phyloP scores from a whole-genome alignment of 352 stramenopile species.

The Phytopythium sindhum region DNA sequence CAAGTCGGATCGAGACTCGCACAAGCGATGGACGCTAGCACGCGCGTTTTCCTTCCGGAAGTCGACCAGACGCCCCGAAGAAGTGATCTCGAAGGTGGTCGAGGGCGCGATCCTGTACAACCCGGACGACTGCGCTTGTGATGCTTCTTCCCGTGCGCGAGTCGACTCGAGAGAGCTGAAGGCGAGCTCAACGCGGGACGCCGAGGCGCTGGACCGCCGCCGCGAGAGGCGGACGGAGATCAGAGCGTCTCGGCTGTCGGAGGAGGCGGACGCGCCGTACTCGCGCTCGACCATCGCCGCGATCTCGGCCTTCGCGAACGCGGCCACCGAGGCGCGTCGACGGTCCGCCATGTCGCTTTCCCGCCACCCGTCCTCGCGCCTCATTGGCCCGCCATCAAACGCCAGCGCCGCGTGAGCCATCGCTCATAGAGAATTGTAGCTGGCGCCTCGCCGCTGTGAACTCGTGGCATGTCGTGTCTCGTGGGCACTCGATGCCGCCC shows the following conservation, averaged over 20 bases:
- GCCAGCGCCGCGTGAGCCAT: background rate
- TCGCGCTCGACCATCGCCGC: conserved; percentile 34
- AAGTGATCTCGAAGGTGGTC: conserved; percentile 9
- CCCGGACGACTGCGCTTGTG: conserved; percentile 2
- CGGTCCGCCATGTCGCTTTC: conserved; percentile 54
- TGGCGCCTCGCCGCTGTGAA: too few relatives aligned
- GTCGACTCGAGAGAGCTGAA: background rate
- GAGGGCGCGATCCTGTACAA: conserved; percentile 19
- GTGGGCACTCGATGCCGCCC: background rate
- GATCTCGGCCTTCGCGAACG: conserved; percentile 47
- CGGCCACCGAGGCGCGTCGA: conserved; percentile 43
- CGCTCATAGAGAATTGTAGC: too few relatives aligned
- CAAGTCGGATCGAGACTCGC: background rate
- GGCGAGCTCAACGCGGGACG: background rate
- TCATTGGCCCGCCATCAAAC: conserved; percentile 6
- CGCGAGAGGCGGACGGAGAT: background rate
- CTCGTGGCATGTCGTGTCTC: background rate
- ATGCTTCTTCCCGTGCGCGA: background rate
- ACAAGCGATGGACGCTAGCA: background rate
- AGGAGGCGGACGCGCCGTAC: background rate
- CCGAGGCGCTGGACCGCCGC: background rate
- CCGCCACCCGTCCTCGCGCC: conserved; percentile 31
- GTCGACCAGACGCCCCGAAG: background rate
- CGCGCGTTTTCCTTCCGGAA: background rate
- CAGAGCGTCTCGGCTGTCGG: background rate